Conservation (phyloP, 1,139 yeast species). For the Nakaseomyces nivariensis region DNA sequence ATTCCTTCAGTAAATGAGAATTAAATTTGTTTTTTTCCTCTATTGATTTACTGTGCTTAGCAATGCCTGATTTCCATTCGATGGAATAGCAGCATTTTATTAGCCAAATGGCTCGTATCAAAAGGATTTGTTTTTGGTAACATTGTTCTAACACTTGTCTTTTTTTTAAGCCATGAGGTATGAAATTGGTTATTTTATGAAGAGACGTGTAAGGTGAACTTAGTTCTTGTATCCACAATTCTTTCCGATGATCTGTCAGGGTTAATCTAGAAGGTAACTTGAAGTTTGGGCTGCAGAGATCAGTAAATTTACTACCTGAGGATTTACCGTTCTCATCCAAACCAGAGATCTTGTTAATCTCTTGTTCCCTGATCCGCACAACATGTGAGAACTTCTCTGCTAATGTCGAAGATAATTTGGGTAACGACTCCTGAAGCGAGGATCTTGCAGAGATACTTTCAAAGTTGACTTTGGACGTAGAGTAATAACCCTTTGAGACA, state of each 20-base stretch:
- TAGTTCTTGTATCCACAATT: slow-evolving; percentile 74
- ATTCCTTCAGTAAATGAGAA: slow-evolving; percentile 65
- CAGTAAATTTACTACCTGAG: slow-evolving; percentile 10
- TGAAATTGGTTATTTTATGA: slow-evolving; percentile 56
- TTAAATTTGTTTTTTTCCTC: slow-evolving; percentile 32
- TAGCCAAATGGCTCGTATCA: slow-evolving; percentile 78
- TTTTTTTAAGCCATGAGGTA: slow-evolving; percentile 88
- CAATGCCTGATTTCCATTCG: slow-evolving; percentile 59
- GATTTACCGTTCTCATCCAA: slow-evolving; percentile 4
- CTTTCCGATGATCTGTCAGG: slow-evolving; percentile 73
- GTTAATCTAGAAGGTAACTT: slow-evolving; percentile 50
- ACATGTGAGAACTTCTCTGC: slow-evolving; percentile 56
- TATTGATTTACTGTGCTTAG: slow-evolving; percentile 34
- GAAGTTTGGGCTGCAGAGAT: slow-evolving; percentile 27
- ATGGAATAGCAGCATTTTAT: slow-evolving; percentile 79
- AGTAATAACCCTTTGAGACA: slow-evolving; percentile 50
- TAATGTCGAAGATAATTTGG: slow-evolving; percentile 47
- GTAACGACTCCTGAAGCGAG: slow-evolving; percentile 35
- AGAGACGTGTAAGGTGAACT: slow-evolving; percentile 61
- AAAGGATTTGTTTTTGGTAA: slow-evolving; percentile 55
- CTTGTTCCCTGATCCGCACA: slow-evolving; percentile 52
- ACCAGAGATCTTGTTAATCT: slow-evolving; percentile 56
- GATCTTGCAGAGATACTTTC: slow-evolving; percentile 50
- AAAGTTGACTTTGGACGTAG: slow-evolving; percentile 45
- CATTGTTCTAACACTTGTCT: slow-evolving; percentile 64